Base-by-base conservation (phyloP, 768 basidiomycete genomes). In the Fistulinella prunicolor region DNA sequence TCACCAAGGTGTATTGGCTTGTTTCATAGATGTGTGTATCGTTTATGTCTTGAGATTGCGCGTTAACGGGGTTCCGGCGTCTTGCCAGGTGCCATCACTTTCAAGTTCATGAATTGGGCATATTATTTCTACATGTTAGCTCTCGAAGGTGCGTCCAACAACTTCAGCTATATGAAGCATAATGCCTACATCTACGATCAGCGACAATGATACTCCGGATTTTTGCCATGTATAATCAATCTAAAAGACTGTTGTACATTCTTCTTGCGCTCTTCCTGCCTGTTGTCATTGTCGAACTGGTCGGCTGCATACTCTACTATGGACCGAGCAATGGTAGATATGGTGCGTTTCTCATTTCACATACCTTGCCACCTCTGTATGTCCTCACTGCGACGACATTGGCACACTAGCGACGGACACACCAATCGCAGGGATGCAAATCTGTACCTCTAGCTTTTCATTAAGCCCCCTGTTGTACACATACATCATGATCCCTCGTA, bases 191-290 rank as follows among this genome's bases (percentile, higher is more conserved):
- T 13, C 26, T 1, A 10, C 14, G 22, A 42, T 16, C 17, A 51
- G 50, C 28, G 17, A 46, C 28, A 19, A 51, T 51, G 50, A 47
- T 51, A 28, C 34, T 51, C 23, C 39, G 50, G 28, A 38, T 6
- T 46, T 38, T 37, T n/a, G 45, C 45, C 6, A 51, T 51, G 50
- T 51, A 51, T 36, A 46, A 41, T 46, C 32, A 26, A 19, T 51
- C 50, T 19, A 51, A 7, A 42, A 28, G 12, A 20, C 20, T 51
- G 10, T 29, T 42, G 21, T 38, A 12, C 17, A 19, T 38, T 32
- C 26, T 49, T 22, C 36, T 49, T 28, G 42, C 13, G 6, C 35
- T 22, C 6, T 49, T 43, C 34, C 9, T 49, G 21, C 42, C 48
- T 3, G 42, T 36, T 2, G 29, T 43, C 6, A 26, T 38, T 2